Conservation (phyloP, 805 yeast species). For the Metschnikowia lunata region DNA sequence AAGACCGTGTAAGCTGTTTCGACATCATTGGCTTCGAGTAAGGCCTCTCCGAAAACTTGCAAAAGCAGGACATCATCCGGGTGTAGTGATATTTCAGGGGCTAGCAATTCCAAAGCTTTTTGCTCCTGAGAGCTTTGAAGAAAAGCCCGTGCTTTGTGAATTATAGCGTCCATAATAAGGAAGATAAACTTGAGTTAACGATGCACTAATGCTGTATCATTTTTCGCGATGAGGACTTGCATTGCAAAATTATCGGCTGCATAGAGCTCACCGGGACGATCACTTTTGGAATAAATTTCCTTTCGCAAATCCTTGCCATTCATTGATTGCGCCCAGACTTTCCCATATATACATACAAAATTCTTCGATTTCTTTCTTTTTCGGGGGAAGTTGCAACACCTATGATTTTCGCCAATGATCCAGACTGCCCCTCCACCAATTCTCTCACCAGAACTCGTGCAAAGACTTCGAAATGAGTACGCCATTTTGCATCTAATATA, state of each 20-base stretch:
- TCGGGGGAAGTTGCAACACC: no score
- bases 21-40: slow-evolving; percentile 74
- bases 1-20: slow-evolving; percentile 71
- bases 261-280: no score
- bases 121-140: slow-evolving; percentile 49
- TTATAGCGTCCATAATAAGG: slow-evolving; percentile 13
- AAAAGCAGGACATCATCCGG: slow-evolving; percentile 43
- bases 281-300: no score
- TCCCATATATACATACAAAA: no score
- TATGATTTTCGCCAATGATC: neutral
- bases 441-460: slow-evolving; percentile 1
- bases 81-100: slow-evolving; percentile 29
- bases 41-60: slow-evolving; percentile 67
- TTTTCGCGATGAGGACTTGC: slow-evolving; percentile 14
- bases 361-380: no score
- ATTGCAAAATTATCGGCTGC: neutral
- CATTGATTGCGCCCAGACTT: no score
- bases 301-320: no score
- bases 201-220: neutral
- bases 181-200: neutral
- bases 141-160: slow-evolving; percentile 40
- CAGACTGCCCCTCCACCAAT: neutral
- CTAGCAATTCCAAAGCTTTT: slow-evolving; percentile 46
- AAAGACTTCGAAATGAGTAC: slow-evolving; percentile 41
- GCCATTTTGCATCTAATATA: slow-evolving; percentile 58